These are phyloP conservation scores for Calonectria honghensis DNA, from an alignment of 2,329 filamentous ascomycete genomes.

Conservation along the genomic window DNA sequence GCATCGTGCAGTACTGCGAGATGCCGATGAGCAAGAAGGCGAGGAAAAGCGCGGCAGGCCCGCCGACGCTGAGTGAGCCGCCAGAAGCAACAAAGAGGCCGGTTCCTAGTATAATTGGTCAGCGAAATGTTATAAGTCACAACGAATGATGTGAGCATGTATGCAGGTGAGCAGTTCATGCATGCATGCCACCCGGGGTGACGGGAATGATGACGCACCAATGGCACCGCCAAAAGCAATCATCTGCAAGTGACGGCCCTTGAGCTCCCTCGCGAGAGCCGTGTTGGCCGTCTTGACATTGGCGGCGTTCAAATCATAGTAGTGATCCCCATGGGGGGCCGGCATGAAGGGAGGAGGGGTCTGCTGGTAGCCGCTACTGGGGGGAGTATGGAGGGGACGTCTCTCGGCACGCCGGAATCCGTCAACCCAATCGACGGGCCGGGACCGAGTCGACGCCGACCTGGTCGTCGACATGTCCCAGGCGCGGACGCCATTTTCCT, in stretches of 20 bases:
- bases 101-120: slow-evolving; percentile 71
- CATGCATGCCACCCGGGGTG: not conserved
- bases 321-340: not conserved
- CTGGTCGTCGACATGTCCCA: slow-evolving; percentile 42
- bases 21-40: slow-evolving; percentile 85
- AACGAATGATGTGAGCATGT: too few species aligned
- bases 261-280: slow-evolving; percentile 83
- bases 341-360: slow-evolving; percentile 12
- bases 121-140: not conserved
- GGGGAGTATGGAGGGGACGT: slow-evolving; percentile 16
- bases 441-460: slow-evolving; percentile 28
- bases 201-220: slow-evolving; percentile 65
- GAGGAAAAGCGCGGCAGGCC: slow-evolving; percentile 84
- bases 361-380: slow-evolving; percentile 29
- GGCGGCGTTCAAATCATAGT: slow-evolving; percentile 58
- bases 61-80: slow-evolving; percentile 80
- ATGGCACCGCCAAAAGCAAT: slow-evolving; percentile 85
- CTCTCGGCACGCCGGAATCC: slow-evolving; percentile 50
- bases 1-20: slow-evolving; percentile 94
- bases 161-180: not conserved
- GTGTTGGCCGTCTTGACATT: slow-evolving; percentile 85
- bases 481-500: slow-evolving; percentile 35
- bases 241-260: slow-evolving; percentile 78
- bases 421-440: slow-evolving; percentile 48
- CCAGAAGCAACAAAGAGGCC: slow-evolving; percentile 93